phyloP scores from a whole-genome alignment of 495 filamentous ascomycete genomes.

The Rhizodiscina lignyota region DNA sequence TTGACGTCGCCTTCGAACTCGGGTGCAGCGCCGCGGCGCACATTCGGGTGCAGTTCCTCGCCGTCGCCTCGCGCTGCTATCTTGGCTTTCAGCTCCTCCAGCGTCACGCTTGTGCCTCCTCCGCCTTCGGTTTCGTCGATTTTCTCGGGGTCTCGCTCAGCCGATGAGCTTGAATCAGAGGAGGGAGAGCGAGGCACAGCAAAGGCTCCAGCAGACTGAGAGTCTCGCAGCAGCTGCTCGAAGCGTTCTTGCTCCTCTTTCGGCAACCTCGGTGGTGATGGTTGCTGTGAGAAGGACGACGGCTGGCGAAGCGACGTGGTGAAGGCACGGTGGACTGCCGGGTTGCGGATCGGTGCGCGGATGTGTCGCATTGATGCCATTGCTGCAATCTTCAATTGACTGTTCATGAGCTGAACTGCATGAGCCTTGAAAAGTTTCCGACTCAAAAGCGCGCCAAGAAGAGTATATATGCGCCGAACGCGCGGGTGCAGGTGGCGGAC shows the following conservation, averaged over 20 bases:
- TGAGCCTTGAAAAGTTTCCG: no score
- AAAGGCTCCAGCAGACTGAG: slow-evolving; percentile 9
- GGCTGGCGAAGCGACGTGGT: slow-evolving; percentile 9
- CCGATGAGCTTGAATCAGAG: background rate
- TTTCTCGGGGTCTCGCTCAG: background rate
- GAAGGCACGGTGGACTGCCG: slow-evolving; percentile 13
- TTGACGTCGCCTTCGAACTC: slow-evolving; percentile 92
- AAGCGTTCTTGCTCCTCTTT: slow-evolving; percentile 85
- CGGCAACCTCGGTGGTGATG: slow-evolving; percentile 70
- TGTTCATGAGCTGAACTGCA: no score
- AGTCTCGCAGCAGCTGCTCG: slow-evolving; percentile 66
- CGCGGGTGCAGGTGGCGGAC: no score
- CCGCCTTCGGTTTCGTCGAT: background rate
- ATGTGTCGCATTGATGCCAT: no score
- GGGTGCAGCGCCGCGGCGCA: slow-evolving; percentile 55
- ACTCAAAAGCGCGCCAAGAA: no score
- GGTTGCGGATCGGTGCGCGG: no score
- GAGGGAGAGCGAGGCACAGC: background rate
- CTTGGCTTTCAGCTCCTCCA: slow-evolving; percentile 11
- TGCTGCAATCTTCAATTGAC: no score
- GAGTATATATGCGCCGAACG: no score
- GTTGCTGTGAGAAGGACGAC: slow-evolving; percentile 26
- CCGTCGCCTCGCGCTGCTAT: slow-evolving; percentile 35
- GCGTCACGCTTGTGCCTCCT: background rate
- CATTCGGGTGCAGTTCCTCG: slow-evolving; percentile 53